Evolutionary conservation across 2,329 filamentous ascomycete genomes (phyloP), one percentile per base, ranked within the genome.

Genomic region (Ceratocystis variospora): DNA sequence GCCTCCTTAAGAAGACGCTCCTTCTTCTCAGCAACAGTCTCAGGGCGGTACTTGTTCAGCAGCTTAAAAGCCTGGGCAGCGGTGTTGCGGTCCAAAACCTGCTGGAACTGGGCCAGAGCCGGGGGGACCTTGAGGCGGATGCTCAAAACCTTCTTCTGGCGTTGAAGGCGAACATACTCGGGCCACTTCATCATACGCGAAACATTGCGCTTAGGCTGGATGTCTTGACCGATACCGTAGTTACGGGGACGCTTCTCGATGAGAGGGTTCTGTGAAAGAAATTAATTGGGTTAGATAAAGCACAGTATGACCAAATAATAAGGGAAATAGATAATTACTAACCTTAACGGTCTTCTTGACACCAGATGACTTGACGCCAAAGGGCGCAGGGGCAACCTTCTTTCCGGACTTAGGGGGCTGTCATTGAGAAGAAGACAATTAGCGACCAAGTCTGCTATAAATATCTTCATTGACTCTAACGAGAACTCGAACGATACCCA

Each of bases 11-110:
- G 86, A 72, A 99, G 85, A 81, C 94, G 91, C 84, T 99, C 95
- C 87, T 97, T 99, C 90, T 99, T 99, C 88, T 97, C 93, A 74
- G 84, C 82, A 87, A 96, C 97, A 80, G 90, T 95, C 86, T 99
- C 94, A 73, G 94, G 94, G 75, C 93, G 91, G 88, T 99, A 99
- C 86, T 99, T 99, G 89, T 96, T 96, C 77, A 99, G 89, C 77
- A 99, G 88, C 87, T 97, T 97, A 86, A 99, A 94, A 72, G 90
- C 84, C 83, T 97, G 93, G 74, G 91, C 89, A 73, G 95, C 95
- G 72, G 93, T 89, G 86, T 96, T 95, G 81, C 89, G 89, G 86
- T 96, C 90, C 75, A 97, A 89, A 74, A 95, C 91, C 80, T 93
- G 89, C 83, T 91, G 87, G 88, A 97, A 99, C 84, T 99, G 94